phyloP scores from a whole-genome alignment of 176 grass and related monocot species.

The Lolium perenne region DNA sequence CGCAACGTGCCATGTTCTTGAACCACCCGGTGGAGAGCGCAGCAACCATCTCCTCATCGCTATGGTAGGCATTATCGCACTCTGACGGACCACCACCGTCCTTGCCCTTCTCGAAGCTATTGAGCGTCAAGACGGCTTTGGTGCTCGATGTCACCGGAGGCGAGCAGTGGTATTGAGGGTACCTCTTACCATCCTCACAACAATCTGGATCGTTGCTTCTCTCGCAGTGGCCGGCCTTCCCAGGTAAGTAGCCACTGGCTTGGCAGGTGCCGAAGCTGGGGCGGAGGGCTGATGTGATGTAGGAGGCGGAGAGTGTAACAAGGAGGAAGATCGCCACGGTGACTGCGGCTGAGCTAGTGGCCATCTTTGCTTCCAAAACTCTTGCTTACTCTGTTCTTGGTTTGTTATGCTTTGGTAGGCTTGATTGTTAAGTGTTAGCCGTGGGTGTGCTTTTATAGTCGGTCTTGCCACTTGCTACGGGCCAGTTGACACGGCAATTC shows the following conservation, averaged over 20 bases:
- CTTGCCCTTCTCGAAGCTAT: not conserved
- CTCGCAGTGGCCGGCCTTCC: not conserved
- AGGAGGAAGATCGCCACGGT: not conserved
- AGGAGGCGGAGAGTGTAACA: not conserved
- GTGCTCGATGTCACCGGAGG: not conserved
- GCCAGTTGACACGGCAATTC: not conserved
- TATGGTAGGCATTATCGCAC: not conserved
- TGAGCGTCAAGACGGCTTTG: not conserved
- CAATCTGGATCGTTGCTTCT: not conserved
- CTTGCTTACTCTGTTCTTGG: not conserved
- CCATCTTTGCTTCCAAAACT: not conserved
- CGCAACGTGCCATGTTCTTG: not conserved
- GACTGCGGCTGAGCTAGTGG: not conserved
- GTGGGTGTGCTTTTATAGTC: not conserved
- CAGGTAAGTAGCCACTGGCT: not conserved
- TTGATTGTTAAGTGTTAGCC: not conserved
- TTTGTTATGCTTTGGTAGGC: not conserved
- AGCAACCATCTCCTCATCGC: not conserved
- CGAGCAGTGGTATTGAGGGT: not conserved
- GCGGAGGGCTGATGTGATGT: not conserved
- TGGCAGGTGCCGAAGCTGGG: not conserved
- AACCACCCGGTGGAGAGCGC: not conserved
- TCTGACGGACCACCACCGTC: not conserved
- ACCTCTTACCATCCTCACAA: not conserved
- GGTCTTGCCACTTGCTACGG: not conserved